phyloP scores from a whole-genome alignment of 768 basidiomycete species.

The Chalciporus chontae region DNA sequence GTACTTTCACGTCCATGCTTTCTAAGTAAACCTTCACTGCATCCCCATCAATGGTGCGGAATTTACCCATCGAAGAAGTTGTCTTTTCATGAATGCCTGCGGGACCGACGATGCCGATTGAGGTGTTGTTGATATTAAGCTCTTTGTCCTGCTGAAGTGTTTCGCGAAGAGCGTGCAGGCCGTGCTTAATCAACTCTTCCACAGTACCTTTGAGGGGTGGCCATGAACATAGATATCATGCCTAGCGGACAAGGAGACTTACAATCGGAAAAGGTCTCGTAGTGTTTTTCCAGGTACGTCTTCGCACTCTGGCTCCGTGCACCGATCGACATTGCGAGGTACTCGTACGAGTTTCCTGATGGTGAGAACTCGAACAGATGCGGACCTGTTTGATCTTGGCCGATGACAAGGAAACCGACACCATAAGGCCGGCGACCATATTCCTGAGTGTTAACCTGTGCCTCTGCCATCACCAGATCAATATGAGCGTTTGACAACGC shows the following conservation, averaged over 20 bases:
- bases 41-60: conserved; percentile 88
- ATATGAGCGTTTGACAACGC: not conserved
- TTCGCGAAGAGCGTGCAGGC: conserved; percentile 91
- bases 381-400: conserved; percentile 93
- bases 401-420: conserved; percentile 97
- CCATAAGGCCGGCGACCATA: conserved; percentile 97
- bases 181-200: conserved; percentile 88
- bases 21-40: conserved; percentile 69
- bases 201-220: conserved; percentile 55
- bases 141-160: conserved; percentile 99
- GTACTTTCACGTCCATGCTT: conserved; percentile 73
- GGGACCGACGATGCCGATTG: conserved; percentile 88
- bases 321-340: conserved; percentile 97
- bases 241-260: conserved; percentile 26
- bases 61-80: conserved; percentile 54
- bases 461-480: conserved; percentile 53
- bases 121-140: conserved; percentile 89
- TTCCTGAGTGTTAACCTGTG: conserved; percentile 97
- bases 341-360: conserved; percentile 95
- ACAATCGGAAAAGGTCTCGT: conserved; percentile 84
- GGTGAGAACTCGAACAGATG: conserved; percentile 99
- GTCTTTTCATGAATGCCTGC: conserved; percentile 53
- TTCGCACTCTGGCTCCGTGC: conserved; percentile 98
- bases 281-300: conserved; percentile 96
- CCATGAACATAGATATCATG: not conserved